Evolutionary conservation across 208 protist genomes (phyloP).

Genomic region (Vickermania ingenoplastis): DNA sequence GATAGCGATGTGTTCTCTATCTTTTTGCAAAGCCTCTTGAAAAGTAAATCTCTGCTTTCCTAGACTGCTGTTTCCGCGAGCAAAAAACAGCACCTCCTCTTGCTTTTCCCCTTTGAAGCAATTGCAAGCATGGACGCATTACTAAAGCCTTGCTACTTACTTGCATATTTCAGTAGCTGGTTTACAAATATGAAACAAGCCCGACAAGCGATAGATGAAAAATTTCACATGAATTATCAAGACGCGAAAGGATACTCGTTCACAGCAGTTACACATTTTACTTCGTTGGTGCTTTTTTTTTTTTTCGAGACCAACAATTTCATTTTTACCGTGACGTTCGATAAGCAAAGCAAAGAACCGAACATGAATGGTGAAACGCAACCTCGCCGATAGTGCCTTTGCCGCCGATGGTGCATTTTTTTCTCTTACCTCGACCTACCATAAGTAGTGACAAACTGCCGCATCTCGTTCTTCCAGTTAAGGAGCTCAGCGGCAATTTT

Average conservation of each 20-base stretch:
- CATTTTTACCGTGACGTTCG: background rate
- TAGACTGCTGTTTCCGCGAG: constrained; percentile 20
- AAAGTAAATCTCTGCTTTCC: constrained; percentile 52
- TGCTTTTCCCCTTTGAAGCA: constrained; percentile 5
- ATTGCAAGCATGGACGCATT: background rate
- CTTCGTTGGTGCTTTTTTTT: too few species aligned
- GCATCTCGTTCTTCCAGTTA: constrained; percentile 44
- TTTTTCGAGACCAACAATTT: too few species aligned
- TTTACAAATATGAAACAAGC: background rate
- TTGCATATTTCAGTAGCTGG: too few species aligned
- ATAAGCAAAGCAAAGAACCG: background rate
- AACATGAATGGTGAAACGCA: background rate
- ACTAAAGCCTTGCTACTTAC: too few species aligned
- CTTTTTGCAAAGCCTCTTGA: constrained; percentile 23
- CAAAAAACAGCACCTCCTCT: constrained; percentile 25
- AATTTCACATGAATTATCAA: background rate
- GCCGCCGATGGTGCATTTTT: too few species aligned
- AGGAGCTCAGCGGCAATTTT: constrained; percentile 39
- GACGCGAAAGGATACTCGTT: background rate
- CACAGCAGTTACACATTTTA: background rate
- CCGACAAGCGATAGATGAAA: too few species aligned
- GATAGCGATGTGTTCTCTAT: constrained; percentile 31
- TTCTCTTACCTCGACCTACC: too few species aligned
- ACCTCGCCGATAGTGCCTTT: too few species aligned
- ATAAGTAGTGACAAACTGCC: constrained; percentile 16